Percentiles rank a stretch among this genome's conserved stretches.
phyloP scores from a whole-genome alignment of 2,329 filamentous ascomycete species.

The Fusarium vanettenii region DNA sequence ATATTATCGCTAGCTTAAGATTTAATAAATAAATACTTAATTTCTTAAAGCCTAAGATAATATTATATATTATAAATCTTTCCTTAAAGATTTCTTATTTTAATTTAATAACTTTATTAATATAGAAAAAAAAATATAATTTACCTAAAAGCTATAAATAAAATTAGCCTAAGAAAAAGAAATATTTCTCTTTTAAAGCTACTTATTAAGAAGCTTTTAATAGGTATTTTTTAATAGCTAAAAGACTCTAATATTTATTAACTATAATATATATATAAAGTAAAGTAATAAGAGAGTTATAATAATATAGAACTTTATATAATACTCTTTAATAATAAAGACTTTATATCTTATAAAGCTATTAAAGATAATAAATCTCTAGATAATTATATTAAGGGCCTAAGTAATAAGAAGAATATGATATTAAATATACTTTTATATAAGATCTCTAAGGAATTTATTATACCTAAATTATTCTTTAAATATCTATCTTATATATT shows the following conservation, averaged over 20 bases:
- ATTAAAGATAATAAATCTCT: neutral
- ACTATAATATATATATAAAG: neutral
- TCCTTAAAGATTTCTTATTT: neutral
- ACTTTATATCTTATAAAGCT: neutral
- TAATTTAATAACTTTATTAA: neutral
- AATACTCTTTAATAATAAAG: neutral
- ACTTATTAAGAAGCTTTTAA: neutral
- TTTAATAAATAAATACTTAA: neutral
- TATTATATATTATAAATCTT: neutral
- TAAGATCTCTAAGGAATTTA: neutral
- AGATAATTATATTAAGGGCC: neutral
- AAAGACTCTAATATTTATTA: neutral
- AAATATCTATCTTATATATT: too few species aligned
- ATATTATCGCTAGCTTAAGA: neutral
- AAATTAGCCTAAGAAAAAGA: neutral
- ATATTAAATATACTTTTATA: neutral
- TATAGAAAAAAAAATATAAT: neutral
- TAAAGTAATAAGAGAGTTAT: neutral
- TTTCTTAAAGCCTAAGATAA: neutral
- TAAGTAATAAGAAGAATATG: neutral
- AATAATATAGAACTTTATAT: neutral
- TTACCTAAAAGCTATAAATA: neutral
- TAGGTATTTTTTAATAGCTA: neutral
- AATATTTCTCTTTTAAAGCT: neutral
- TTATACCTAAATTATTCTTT: too few species aligned